Evolutionary conservation across 257 asterid species (phyloP).

Genomic region (Solanum neorickii): DNA sequence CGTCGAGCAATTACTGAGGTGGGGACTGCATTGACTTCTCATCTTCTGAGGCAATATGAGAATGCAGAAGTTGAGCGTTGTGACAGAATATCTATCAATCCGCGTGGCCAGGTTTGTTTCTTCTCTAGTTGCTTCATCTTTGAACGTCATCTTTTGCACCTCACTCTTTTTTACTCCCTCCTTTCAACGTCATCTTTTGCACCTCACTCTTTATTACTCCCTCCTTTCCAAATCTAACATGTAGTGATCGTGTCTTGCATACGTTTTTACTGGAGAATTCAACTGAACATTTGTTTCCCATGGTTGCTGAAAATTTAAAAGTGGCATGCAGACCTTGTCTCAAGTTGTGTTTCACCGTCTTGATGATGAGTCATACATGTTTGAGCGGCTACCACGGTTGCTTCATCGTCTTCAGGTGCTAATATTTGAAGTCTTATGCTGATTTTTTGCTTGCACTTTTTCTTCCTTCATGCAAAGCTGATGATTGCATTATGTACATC

Average conservation of each 20-base stretch:
- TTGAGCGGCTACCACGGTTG: constrained; percentile 85
- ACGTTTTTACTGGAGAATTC: neutral
- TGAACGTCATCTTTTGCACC: neutral
- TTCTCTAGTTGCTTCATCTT: neutral
- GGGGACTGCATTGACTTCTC: constrained; percentile 85
- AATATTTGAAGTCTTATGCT: neutral
- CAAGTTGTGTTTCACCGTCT: constrained; percentile 89
- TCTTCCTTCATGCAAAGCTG: neutral
- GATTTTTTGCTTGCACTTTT: neutral
- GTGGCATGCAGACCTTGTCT: constrained; percentile 61
- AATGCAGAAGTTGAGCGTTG: constrained; percentile 78
- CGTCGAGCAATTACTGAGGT: constrained; percentile 85
- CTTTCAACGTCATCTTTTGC: too few relatives aligned
- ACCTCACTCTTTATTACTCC: neutral
- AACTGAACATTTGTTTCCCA: neutral
- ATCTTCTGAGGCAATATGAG: constrained; percentile 66
- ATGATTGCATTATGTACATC: neutral
- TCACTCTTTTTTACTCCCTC: too few relatives aligned
- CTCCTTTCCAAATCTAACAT: neutral
- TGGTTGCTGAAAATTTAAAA: neutral
- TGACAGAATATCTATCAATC: constrained; percentile 83
- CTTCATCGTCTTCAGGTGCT: constrained; percentile 97
- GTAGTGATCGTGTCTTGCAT: neutral
- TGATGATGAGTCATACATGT: constrained; percentile 69
- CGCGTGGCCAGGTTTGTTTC: constrained; percentile 82